Percentiles rank a stretch among this genome's conserved stretches.
Conservation (phyloP, 164 flowering plant species). For the Vitis rotundifolia region DNA sequence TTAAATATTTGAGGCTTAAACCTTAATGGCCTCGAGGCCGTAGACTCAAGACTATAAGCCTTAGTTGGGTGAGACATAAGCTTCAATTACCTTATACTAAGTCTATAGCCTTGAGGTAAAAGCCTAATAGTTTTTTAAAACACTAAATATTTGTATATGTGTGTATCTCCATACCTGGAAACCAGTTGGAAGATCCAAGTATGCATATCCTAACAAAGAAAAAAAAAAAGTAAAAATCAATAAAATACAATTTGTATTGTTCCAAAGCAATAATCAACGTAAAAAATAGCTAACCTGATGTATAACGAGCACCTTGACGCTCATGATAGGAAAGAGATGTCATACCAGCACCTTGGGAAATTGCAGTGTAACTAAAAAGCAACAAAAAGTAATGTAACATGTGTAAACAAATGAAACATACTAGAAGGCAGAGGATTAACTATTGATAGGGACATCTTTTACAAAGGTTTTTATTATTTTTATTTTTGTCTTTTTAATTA, state of each 20-base stretch:
- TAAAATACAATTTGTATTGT: neutral
- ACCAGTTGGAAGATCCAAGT: constrained; percentile 4
- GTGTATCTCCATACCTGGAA: constrained; percentile 12
- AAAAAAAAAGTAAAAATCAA: neutral
- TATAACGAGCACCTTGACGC: constrained; percentile 10
- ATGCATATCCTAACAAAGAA: constrained; percentile 14
- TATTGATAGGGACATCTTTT: neutral
- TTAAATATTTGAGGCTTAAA: too few species aligned
- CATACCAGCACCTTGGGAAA: constrained; percentile 17
- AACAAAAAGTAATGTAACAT: neutral
- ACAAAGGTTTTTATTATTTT: too few species aligned
- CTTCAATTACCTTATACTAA: too few species aligned
- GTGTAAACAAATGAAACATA: neutral
- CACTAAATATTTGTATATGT: too few species aligned
- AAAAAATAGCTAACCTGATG: constrained; percentile 17
- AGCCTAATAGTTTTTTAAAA: too few species aligned
- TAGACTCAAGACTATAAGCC: too few species aligned
- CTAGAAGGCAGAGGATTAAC: neutral
- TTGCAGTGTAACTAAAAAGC: constrained; percentile 17
- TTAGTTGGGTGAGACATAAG: too few species aligned
- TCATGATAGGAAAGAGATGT: constrained; percentile 21
- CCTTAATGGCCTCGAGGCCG: too few species aligned
- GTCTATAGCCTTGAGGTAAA: too few species aligned
- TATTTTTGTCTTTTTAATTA: too few species aligned
- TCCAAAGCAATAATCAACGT: neutral